Evolutionary conservation across 306 rosid species (phyloP), one percentile per base, ranked within the genome.

Genomic region (Lathyrus sativus): DNA sequence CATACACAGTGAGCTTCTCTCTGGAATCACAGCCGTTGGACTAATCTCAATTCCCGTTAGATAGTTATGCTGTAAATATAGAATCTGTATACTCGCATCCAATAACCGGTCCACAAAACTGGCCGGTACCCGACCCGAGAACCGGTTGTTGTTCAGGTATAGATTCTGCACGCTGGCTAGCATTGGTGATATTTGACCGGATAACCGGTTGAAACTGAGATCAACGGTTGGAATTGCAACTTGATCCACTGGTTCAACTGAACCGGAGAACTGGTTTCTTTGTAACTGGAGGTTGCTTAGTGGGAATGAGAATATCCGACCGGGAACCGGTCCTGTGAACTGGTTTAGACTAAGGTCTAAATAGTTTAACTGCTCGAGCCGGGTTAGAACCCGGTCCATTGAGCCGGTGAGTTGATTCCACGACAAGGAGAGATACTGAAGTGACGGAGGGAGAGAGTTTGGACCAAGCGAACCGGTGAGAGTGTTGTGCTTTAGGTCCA

Each of bases 11-110:
- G 96, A 91, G 50, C 85, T 90, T 68, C 99, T 90, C 70, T 83
- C 38, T 0, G 99, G 99, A 78, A 95, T 95, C 76, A 90, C 97
- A 19, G 99, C 99, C 86, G 95, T 84, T 26, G 99, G 99, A 63
- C 81, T 87, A 15, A 95, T 95, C 81, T 83, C 84, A 13, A 95
- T 91, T n/a, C 99, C 99, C 0, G 95, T 95, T 4, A 95, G 83
- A 70, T 68, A 95, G 51, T 95, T 95, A 42, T 95, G 99, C 81
- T 95, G 99, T n/a, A 95, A 56, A 48, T 95, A 95, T 29, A 95
- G 79, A 55, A 81, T 79, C 87, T 88, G 91, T 28, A 95, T 91
- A 24, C 72, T 85, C 0, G 97, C 78, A 0, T 88, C 86, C 59
- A 95, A 41, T 12, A 95, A 65, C 72, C 92, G 89, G 7, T 85